Evolutionary conservation across 257 asterid species (phyloP).

Genomic region (Solanum lycopersicoides): DNA sequence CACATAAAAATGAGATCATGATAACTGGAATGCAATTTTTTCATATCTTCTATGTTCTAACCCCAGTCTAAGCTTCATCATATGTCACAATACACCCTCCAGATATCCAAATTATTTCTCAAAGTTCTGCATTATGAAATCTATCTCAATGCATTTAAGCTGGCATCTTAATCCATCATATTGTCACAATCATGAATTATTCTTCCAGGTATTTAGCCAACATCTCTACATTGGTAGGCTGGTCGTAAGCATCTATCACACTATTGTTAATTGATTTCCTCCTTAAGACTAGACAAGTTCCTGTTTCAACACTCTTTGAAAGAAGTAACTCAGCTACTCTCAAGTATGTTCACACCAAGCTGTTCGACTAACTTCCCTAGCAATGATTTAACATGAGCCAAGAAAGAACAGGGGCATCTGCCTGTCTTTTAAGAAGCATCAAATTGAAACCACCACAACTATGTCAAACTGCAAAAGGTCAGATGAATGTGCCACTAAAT

Average conservation of each 20-base stretch:
- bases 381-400: not conserved
- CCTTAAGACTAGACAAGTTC: not conserved
- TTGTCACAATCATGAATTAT: not conserved
- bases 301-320: not conserved
- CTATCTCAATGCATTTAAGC: not conserved
- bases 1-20: not conserved
- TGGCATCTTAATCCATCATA: not conserved
- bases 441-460: not conserved
- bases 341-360: not conserved
- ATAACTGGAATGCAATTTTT: not conserved
- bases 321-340: not conserved
- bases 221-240: not conserved
- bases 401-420: not conserved
- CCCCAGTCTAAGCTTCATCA: not conserved
- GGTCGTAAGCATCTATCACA: not conserved
- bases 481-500: not conserved
- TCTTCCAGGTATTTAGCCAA: not conserved
- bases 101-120: not conserved
- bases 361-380: not conserved
- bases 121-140: not conserved
- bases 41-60: not conserved
- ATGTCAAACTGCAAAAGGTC: not conserved
- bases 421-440: not conserved
- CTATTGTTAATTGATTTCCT: not conserved
- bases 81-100: not conserved